Evolutionary conservation across 2,329 filamentous ascomycete genomes (phyloP).

Genomic region (Epichloe hybrida): DNA sequence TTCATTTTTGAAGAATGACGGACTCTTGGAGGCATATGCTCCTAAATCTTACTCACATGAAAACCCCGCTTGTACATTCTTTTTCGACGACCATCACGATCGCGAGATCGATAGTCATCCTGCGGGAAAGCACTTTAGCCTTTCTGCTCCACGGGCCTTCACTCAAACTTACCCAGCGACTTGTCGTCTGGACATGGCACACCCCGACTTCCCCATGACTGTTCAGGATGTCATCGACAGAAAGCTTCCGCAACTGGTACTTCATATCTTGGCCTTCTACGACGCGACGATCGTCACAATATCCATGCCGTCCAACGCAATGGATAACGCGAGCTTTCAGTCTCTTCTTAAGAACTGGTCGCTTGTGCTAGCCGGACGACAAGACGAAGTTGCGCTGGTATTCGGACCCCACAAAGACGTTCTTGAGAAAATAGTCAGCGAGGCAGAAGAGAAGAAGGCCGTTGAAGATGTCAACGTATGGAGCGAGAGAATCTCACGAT

Average conservation of each 20-base stretch:
- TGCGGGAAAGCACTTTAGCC: background rate
- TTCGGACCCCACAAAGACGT: slow-evolving; percentile 2
- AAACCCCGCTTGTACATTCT: slow-evolving; percentile 4
- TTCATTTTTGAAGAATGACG: background rate
- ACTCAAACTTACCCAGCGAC: slow-evolving; percentile 3
- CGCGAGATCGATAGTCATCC: slow-evolving; percentile 1
- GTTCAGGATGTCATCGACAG: slow-evolving; percentile 5
- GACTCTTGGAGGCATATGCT: slow-evolving; percentile 5
- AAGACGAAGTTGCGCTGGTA: background rate
- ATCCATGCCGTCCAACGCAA: slow-evolving; percentile 2
- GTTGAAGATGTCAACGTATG: background rate
- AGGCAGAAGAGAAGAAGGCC: background rate
- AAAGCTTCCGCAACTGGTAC: slow-evolving; percentile 2
- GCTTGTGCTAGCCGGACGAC: slow-evolving; percentile 3
- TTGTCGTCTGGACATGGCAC: background rate
- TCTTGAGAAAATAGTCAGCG: background rate
- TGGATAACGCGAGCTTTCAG: slow-evolving; percentile 5
- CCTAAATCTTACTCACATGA: background rate
- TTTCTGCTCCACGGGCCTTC: slow-evolving; percentile 3
- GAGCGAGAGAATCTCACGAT: background rate
- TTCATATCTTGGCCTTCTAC: slow-evolving; percentile 2
- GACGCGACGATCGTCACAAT: slow-evolving; percentile 5
- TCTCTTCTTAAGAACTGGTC: slow-evolving; percentile 5
- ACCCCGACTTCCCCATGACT: background rate
- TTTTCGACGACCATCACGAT: slow-evolving; percentile 1